Evolutionary conservation across 2,329 filamentous ascomycete species (phyloP).

Genomic region (Alternaria sp.): DNA sequence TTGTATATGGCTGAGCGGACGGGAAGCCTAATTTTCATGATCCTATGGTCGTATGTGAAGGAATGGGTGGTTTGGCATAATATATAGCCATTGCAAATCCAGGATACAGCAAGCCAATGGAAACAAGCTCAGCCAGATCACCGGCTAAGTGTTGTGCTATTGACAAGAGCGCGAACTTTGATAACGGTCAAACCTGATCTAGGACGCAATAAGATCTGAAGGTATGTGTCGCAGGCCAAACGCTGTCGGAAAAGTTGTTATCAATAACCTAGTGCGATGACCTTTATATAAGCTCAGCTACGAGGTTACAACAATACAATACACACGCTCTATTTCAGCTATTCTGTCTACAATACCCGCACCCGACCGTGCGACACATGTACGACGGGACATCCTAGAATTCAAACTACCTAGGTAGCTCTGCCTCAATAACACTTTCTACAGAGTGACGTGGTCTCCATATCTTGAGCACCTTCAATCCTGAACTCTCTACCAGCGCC

Average conservation of each 20-base stretch:
- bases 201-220: neutral
- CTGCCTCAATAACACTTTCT: neutral
- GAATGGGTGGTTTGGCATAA: no score
- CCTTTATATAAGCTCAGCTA: neutral
- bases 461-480: conserved; percentile 2
- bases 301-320: neutral
- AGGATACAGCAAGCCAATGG: no score
- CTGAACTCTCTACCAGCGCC: neutral
- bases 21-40: no score
- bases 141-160: no score
- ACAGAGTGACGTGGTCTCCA: neutral
- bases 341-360: neutral
- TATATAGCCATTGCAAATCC: no score
- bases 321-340: neutral
- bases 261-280: neutral
- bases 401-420: neutral
- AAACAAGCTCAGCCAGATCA: no score
- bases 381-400: neutral
- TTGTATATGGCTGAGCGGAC: no score
- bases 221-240: neutral
- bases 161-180: neutral
- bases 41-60: no score
- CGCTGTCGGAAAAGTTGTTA: neutral
- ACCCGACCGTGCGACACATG: neutral
- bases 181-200: neutral